phyloP scores from a whole-genome alignment of 345 rosid species.

The Alliaria petiolata region DNA sequence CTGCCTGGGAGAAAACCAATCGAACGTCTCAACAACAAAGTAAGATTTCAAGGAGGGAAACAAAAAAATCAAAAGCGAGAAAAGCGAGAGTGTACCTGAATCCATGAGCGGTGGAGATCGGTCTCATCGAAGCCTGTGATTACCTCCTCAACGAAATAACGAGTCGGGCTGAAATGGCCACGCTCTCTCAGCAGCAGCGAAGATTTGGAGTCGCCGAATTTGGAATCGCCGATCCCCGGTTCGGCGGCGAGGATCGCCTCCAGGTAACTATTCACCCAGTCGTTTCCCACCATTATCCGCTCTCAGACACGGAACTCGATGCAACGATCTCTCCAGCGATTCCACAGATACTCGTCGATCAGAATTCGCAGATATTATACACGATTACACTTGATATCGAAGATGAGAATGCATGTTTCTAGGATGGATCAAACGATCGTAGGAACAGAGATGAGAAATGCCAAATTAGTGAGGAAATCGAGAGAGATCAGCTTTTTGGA shows the following conservation, averaged over 20 bases:
- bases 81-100: slow-evolving; percentile 36
- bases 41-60: neutral
- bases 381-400: too few relatives aligned
- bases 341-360: too few relatives aligned
- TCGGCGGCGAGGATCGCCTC: slow-evolving; percentile 31
- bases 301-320: neutral
- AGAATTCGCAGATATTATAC: too few relatives aligned
- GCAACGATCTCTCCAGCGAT: too few relatives aligned
- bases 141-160: slow-evolving; percentile 66
- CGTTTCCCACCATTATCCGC: slow-evolving; percentile 25
- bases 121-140: slow-evolving; percentile 73
- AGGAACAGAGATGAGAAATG: too few relatives aligned
- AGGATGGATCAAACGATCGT: too few relatives aligned
- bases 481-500: too few relatives aligned
- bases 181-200: slow-evolving; percentile 68
- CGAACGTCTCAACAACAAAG: neutral
- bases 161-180: slow-evolving; percentile 67
- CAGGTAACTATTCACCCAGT: slow-evolving; percentile 29
- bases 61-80: neutral
- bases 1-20: slow-evolving; percentile 41
- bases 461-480: too few relatives aligned
- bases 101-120: slow-evolving; percentile 84
- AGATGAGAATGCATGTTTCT: too few relatives aligned
- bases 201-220: slow-evolving; percentile 17
- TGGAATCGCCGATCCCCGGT: slow-evolving; percentile 20